Base-by-base conservation (phyloP, 352 stramenopile species). In the Pythium sp. region DNA sequence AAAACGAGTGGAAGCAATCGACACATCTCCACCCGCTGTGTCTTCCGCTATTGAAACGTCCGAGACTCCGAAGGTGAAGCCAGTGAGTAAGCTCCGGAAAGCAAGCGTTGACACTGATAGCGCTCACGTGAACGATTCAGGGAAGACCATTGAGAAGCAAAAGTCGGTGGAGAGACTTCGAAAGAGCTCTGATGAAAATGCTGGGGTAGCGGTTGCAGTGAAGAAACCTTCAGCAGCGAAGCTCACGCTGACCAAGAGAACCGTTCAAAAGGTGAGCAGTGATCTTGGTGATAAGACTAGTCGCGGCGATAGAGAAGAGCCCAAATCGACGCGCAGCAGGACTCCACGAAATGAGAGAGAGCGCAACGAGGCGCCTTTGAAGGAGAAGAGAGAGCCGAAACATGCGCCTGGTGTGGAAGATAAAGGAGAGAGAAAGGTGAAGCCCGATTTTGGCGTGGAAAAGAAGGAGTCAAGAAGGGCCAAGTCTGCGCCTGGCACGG, bases 1-100 rank as follows among this genome's bases (percentile, higher is more conserved):
- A 12, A 58, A 69, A 24, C 56, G 47, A 56, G 64, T n/a, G 43
- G 38, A 49, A 51, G n/a, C 28, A 18, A 51, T 30, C 32, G 30
- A n/a, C 4, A 7, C 5, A 15, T 62, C 32, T n/a, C 32, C 56
- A 51, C 5, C 20, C 54, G 24, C 26, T 36, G 26, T 30, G 5
- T 15, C 18, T 46, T 24, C 14, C 22, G 30, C 15, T 46, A 41
- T 49, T n/a, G 41, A 65, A 47, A 24, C 38, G 28, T 41, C 59
- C 18, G 38, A 65, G 41, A 30, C 24, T 41, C 26, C 54, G 9
- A 36, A 56, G 2, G 7, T 28, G 20, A 58, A 46, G 54, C 14
- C 54, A 22, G 6, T 22, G 30, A 63, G 51, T n/a, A 62, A 55
- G n/a, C 2, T 56, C 12, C n/a, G 53, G 22, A 62, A 41, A 51